Conservation (phyloP, 2,329 filamentous ascomycete species). For the Botrytis pseudocinerea region DNA sequence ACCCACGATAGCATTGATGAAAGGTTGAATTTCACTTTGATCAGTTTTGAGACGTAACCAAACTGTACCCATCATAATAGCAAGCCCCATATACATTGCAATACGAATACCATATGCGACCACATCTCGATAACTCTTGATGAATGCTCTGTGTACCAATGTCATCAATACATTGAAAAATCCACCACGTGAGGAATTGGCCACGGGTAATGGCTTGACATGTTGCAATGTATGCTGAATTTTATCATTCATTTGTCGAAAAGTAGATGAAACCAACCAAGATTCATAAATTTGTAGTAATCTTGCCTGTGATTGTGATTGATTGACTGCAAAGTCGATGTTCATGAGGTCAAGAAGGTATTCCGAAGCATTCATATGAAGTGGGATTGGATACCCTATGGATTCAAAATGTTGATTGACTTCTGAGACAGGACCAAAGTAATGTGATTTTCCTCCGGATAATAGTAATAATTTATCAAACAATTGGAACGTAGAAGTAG, state of each 20-base stretch:
- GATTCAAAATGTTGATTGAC: constrained; percentile 64
- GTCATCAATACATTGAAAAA: constrained; percentile 54
- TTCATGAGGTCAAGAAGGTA: constrained; percentile 78
- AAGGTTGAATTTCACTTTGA: constrained; percentile 75
- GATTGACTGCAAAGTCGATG: constrained; percentile 65
- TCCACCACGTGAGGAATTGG: constrained; percentile 38
- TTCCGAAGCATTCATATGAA: constrained; percentile 77
- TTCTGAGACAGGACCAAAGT: constrained; percentile 63
- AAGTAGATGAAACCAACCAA: constrained; percentile 54
- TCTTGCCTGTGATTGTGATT: constrained; percentile 48
- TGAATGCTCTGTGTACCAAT: constrained; percentile 74
- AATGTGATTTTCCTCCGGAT: constrained; percentile 69
- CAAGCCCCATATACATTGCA: constrained; percentile 77
- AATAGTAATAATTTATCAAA: constrained; percentile 80
- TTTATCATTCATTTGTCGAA: constrained; percentile 39
- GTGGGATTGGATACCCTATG: constrained; percentile 62
- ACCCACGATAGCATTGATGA: constrained; percentile 73
- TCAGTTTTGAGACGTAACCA: constrained; percentile 70
- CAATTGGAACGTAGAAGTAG: constrained; percentile 73
- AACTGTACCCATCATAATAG: constrained; percentile 85
- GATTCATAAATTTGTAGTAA: constrained; percentile 54
- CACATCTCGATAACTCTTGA: constrained; percentile 83
- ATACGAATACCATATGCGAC: constrained; percentile 81
- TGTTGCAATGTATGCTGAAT: constrained; percentile 31
- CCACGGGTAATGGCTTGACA: constrained; percentile 24